A percentile compares a stretch with the other conserved stretches of the same genome.
Evolutionary conservation across 495 filamentous ascomycete species (phyloP).

Genomic region (Glarea lozoyensis): DNA sequence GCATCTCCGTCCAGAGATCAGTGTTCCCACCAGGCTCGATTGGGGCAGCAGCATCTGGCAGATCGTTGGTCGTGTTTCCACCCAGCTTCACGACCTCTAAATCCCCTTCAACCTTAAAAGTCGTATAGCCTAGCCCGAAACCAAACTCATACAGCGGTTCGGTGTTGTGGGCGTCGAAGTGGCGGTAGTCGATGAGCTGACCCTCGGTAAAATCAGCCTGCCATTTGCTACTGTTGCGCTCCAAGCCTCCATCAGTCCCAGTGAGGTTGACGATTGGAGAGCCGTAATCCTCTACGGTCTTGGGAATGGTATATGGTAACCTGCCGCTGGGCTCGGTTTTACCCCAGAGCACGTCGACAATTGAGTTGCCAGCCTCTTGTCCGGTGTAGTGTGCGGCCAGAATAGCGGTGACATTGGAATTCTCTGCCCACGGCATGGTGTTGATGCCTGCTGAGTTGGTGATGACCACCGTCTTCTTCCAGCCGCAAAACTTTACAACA

Average conservation of each 20-base stretch:
- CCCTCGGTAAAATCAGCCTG: slow-evolving; percentile 35
- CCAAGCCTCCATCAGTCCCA: slow-evolving; percentile 64
- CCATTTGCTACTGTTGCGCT: slow-evolving; percentile 58
- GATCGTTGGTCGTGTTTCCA: slow-evolving; percentile 47
- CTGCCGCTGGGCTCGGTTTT: slow-evolving; percentile 76
- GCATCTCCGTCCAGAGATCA: neutral
- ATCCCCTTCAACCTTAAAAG: slow-evolving; percentile 53
- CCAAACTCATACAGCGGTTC: slow-evolving; percentile 84
- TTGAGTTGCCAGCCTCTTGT: slow-evolving; percentile 78
- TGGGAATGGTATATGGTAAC: slow-evolving; percentile 59
- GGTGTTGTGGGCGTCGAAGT: slow-evolving; percentile 56
- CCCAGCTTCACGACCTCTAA: slow-evolving; percentile 26
- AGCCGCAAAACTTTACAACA: slow-evolving; percentile 67
- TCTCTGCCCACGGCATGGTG: slow-evolving; percentile 72
- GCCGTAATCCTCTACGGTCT: slow-evolving; percentile 56
- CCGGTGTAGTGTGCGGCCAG: slow-evolving; percentile 62
- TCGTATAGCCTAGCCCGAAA: slow-evolving; percentile 80
- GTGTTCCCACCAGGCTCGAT: too few species aligned
- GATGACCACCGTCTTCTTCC: slow-evolving; percentile 93
- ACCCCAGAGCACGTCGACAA: slow-evolving; percentile 85
- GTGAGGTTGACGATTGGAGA: too few species aligned
- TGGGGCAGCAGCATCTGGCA: too few species aligned
- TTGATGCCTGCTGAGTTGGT: slow-evolving; percentile 78
- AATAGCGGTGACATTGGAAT: slow-evolving; percentile 40
- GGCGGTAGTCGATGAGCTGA: slow-evolving; percentile 64